A percentile compares a stretch with the other conserved stretches of the same genome.
These are phyloP conservation scores for Colletotrichum lentis DNA, from an alignment of 2,329 filamentous ascomycete genomes.

Conservation along the genomic window DNA sequence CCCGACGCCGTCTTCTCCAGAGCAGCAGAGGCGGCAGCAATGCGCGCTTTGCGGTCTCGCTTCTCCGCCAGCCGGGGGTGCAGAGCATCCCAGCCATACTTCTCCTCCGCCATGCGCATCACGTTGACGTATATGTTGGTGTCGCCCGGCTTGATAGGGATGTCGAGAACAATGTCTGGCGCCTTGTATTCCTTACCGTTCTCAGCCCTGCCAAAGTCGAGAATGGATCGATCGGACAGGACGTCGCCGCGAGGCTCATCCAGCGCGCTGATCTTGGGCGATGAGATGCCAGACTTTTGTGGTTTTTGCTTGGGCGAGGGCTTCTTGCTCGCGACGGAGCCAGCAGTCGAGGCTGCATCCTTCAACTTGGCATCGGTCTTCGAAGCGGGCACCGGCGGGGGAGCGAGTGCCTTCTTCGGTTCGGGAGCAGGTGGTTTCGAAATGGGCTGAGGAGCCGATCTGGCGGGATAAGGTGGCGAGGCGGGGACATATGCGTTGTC, in stretches of 20 bases:
- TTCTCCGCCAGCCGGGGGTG: conserved; percentile 91
- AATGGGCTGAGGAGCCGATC: conserved; percentile 47
- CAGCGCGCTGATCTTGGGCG: conserved; percentile 59
- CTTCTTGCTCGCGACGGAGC: conserved; percentile 50
- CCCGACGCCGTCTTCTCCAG: conserved; percentile 78
- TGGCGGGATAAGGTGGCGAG: conserved; percentile 54
- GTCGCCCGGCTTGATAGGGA: conserved; percentile 77
- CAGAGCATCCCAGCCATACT: conserved; percentile 92
- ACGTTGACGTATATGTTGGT: conserved; percentile 96
- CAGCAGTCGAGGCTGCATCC: conserved; percentile 28
- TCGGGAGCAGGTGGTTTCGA: conserved; percentile 47
- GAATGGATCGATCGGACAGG: conserved; percentile 58
- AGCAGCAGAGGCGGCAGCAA: conserved; percentile 86
- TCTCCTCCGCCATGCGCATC: conserved; percentile 89
- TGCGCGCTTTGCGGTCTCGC: conserved; percentile 84
- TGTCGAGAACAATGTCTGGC: conserved; percentile 83
- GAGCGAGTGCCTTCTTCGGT: conserved; percentile 50
- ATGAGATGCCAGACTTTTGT: conserved; percentile 51
- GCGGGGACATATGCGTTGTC: conserved; percentile 52
- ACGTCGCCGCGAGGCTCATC: conserved; percentile 53
- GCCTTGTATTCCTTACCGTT: conserved; percentile 67
- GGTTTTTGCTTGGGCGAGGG: conserved; percentile 59
- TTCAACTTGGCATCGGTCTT: conserved; percentile 35
- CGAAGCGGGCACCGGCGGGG: conserved; percentile 45
- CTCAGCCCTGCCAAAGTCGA: conserved; percentile 67